Evolutionary conservation across 164 flowering plant genomes (phyloP).

Genomic region (Amborella trichopoda): DNA sequence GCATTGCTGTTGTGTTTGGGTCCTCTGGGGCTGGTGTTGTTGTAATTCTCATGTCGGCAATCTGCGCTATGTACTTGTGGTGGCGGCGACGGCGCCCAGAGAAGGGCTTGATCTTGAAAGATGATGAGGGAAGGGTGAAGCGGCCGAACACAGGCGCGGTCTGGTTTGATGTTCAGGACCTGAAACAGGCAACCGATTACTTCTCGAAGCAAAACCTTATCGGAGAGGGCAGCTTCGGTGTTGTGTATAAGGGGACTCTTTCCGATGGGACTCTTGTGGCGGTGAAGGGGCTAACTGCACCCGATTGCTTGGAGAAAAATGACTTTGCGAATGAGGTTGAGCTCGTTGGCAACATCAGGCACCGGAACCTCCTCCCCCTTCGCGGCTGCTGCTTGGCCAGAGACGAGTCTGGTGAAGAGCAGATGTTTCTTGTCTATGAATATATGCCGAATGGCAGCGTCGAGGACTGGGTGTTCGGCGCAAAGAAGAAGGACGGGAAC

Average conservation of each 20-base stretch:
- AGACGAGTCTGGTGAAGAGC: conserved; percentile 15
- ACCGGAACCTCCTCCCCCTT: conserved; percentile 55
- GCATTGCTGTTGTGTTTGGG: too few relatives aligned
- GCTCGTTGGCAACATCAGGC: conserved; percentile 62
- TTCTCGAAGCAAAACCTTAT: conserved; percentile 54
- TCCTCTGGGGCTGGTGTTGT: too few relatives aligned
- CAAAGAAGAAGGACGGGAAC: conserved; percentile 7
- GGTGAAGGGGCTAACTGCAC: conserved; percentile 35
- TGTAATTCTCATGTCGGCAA: too few relatives aligned
- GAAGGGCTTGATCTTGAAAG: too few relatives aligned
- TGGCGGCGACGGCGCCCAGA: too few relatives aligned
- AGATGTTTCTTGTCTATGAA: conserved; percentile 56
- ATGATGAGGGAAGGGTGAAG: too few relatives aligned
- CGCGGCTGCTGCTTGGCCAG: conserved; percentile 49
- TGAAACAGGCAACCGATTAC: conserved; percentile 45
- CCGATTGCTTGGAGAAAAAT: conserved; percentile 45
- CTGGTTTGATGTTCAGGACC: conserved; percentile 47
- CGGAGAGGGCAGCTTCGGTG: conserved; percentile 56
- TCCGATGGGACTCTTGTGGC: conserved; percentile 55
- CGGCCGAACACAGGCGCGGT: conserved; percentile 50
- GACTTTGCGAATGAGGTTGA: conserved; percentile 72
- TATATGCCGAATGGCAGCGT: conserved; percentile 78
- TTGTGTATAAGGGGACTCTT: conserved; percentile 54
- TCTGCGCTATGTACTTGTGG: too few relatives aligned
- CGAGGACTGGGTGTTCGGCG: conserved; percentile 31